Evolutionary conservation across 2,329 filamentous ascomycete genomes (phyloP), one percentile per base, ranked within the genome.

Genomic region (Microascus cirrosus): DNA sequence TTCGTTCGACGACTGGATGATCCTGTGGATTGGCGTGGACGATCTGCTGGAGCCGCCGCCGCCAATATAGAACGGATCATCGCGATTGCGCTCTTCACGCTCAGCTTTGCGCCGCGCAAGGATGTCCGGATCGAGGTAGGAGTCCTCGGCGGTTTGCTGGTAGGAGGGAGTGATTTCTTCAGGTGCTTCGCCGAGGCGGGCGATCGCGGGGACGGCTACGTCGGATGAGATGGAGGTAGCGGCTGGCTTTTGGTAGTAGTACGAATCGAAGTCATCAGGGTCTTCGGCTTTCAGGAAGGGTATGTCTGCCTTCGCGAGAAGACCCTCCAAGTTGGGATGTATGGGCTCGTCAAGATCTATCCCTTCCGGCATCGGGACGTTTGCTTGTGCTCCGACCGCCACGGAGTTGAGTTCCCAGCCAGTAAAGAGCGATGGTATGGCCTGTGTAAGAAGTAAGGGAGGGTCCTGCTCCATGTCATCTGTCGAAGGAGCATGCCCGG

Each of bases 61-160:
- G 8, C 74, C 71, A 66, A 99, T 97, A 67, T 99, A 99, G 70
- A 96, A 99, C 0, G 94, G 94, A 65, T 99, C 94, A 67, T 97
- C 93, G 63, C 82, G 88, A 69, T 96, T 90, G 59, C 90, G 83
- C 67, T 95, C 91, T 59, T 80, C 74, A 12, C 92, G 82, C 67
- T 96, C 90, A 3, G 86, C 83, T 64, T 86, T 89, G 61, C 89
- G 82, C 61, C 85, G 80, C 4, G 89, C 87, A 50, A 89, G 69
- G 53, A 90, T 89, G 64, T 90, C 86, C 1, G 86, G 77, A 61
- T 93, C 88, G 1, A 87, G 71, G 63, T 87, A 87, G 53, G 76
- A 80, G 35, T 92, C 84, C 58, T 86, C 79, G 18, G 73, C 75
- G 0, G 78, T 74, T 61, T 83, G 80, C 61, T 85, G 80, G 63